Evolutionary conservation across 257 asterid genomes (phyloP), one percentile per base, ranked within the genome.

Genomic region (Gentiana macrophylla): DNA sequence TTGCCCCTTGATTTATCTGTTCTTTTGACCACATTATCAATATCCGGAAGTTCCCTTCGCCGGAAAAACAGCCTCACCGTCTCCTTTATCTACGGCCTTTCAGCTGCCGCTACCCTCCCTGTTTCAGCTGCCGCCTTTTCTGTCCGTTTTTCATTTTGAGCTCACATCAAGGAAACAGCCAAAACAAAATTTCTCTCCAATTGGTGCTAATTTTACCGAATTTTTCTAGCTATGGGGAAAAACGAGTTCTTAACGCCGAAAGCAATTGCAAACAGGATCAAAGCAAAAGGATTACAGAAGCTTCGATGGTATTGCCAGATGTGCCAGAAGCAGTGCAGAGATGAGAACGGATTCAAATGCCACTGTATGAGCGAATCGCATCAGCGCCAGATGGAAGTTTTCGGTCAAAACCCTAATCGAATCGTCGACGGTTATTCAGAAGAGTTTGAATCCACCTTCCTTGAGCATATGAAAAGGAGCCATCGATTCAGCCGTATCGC

Each of bases 301-400:
- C 82, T 84, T 35, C 94, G 95, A 65, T 87, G 92, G 95, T 87
- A 87, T 67, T 91, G 98, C 63, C 95, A 87, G 77, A 87, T 84
- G 93, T 91, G 98, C 68, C 94, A 91, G 46, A 91, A 87, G 53
- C 96, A 91, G 75, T 91, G 96, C 78, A 89, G 94, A 34, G 94
- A 87, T 65, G 95, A 84, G 72, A 91, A 91, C 61, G 96, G 98
- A 12, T 91, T 91, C 80, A 87, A 91, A 74, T 91, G 98, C 71
- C 96, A 91, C 53, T 87, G 95, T 37, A 87, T 84, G 96, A 84
- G 95, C 64, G 96, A 91, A 65, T 80, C 94, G 2, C 95, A 91
- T 76, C 94, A 87, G 67, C 89, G 96, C 36, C 95, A 91, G 77
- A 91, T 91, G 96, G 84, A 84, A 72, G 77, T 87, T 5, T 91